phyloP scores from a whole-genome alignment of 306 rosid species.

The Abrus pulchellus region DNA sequence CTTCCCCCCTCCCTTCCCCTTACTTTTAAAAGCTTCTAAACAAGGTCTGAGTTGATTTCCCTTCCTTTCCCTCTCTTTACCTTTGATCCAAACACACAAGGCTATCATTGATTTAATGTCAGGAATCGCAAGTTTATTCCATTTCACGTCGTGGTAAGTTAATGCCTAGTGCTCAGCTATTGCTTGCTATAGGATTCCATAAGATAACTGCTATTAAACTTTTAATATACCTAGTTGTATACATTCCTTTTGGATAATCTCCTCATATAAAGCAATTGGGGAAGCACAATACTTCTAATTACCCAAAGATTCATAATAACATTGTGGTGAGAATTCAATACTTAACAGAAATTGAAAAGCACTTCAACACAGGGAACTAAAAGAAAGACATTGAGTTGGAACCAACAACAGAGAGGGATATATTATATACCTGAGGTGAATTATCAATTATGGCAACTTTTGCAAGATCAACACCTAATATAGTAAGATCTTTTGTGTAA shows the following conservation, averaged over 20 bases:
- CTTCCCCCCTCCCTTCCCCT: background rate
- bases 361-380: slow-evolving; percentile 23
- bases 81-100: slow-evolving; percentile 9
- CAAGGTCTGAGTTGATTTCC: slow-evolving; percentile 1
- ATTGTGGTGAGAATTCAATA: slow-evolving; percentile 9
- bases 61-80: slow-evolving; percentile 15
- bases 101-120: slow-evolving; percentile 17
- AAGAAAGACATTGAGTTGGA: slow-evolving; percentile 11
- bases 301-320: slow-evolving; percentile 22
- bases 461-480: slow-evolving; percentile 89
- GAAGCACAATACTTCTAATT: background rate
- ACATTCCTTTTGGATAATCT: slow-evolving; percentile 8
- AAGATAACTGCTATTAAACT: slow-evolving; percentile 4
- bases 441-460: slow-evolving; percentile 93
- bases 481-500: slow-evolving; percentile 93
- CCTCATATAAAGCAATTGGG: background rate
- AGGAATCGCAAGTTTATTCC: slow-evolving; percentile 9
- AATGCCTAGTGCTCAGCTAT: slow-evolving; percentile 11
- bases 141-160: background rate
- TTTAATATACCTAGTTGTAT: slow-evolving; percentile 4
- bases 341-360: slow-evolving; percentile 18
- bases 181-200: slow-evolving; percentile 6
- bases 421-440: slow-evolving; percentile 87
- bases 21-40: background rate
- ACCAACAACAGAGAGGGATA: slow-evolving; percentile 32